A percentile compares a stretch with the other conserved stretches of the same genome.
These are phyloP conservation scores for Amanita phalloides DNA, from an alignment of 768 basidiomycete genomes.

Conservation along the genomic window DNA sequence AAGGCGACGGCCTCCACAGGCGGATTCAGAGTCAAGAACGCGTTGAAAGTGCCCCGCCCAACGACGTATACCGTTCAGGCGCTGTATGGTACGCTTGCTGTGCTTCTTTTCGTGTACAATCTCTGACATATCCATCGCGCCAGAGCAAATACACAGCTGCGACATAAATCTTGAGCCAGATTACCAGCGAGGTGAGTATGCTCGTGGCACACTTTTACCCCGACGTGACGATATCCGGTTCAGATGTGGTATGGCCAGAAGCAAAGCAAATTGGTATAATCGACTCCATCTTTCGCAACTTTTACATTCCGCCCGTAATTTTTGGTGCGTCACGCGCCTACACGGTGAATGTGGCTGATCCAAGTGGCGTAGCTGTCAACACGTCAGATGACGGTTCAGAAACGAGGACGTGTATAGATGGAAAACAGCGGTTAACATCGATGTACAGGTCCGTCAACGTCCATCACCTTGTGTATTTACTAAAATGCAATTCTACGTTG, in stretches of 20 bases:
- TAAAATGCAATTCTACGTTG: background rate
- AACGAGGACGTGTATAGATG: conserved; percentile 62
- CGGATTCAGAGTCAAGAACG: conserved; percentile 28
- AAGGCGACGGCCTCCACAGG: background rate
- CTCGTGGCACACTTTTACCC: background rate
- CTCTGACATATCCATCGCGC: background rate
- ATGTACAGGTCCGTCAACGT: conserved; percentile 43
- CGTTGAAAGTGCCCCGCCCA: conserved; percentile 43
- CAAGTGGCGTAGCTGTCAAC: conserved; percentile 29
- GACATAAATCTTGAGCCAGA: conserved; percentile 69
- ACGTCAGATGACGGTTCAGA: conserved; percentile 53
- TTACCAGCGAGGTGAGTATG: conserved; percentile 57
- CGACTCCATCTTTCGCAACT: conserved; percentile 71
- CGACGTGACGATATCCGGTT: background rate
- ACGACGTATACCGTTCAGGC: conserved; percentile 58
- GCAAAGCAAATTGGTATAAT: conserved; percentile 65
- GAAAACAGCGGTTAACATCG: conserved; percentile 73
- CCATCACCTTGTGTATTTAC: background rate
- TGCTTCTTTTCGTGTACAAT: conserved; percentile 1
- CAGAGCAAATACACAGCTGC: conserved; percentile 53
- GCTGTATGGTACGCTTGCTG: conserved; percentile 34
- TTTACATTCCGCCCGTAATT: conserved; percentile 66
- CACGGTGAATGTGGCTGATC: background rate
- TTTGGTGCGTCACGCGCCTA: conserved; percentile 34
- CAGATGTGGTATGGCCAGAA: conserved; percentile 76